phyloP scores from a whole-genome alignment of 2,329 filamentous ascomycete species.

The Monilinia aucupariae region DNA sequence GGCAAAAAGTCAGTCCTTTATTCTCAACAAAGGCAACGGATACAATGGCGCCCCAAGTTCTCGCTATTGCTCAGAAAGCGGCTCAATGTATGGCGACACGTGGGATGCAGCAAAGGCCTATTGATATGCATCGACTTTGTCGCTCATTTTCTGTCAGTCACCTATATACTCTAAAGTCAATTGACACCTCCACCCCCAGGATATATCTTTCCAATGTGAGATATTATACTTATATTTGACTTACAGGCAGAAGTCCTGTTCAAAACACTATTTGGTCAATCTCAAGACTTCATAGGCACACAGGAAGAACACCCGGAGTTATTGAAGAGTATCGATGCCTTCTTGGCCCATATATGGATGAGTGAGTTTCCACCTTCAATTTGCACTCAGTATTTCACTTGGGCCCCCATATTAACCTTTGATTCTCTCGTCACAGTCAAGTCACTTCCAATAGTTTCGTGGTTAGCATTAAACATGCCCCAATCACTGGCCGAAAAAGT shows the following conservation, averaged over 20 bases:
- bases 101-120: neutral
- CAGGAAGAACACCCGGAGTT: neutral
- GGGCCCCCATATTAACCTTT: no score
- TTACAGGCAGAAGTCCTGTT: neutral
- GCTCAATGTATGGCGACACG: neutral
- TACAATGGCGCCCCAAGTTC: neutral
- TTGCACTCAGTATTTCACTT: no score
- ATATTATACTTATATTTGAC: neutral
- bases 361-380: neutral
- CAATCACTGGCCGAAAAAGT: neutral
- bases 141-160: conserved; percentile 2
- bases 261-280: neutral
- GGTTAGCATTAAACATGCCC: neutral
- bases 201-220: neutral
- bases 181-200: neutral
- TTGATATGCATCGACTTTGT: neutral
- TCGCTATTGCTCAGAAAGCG: neutral
- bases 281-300: neutral
- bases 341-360: neutral
- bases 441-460: neutral
- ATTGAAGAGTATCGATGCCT: neutral
- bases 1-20: conserved; percentile 3
- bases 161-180: neutral
- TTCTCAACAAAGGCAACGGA: neutral
- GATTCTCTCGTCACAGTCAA: neutral